Percentiles rank a stretch among this genome's conserved stretches.
phyloP scores from a whole-genome alignment of 352 stramenopile genomes.

The Phytopythium cucurbitacearum region DNA sequence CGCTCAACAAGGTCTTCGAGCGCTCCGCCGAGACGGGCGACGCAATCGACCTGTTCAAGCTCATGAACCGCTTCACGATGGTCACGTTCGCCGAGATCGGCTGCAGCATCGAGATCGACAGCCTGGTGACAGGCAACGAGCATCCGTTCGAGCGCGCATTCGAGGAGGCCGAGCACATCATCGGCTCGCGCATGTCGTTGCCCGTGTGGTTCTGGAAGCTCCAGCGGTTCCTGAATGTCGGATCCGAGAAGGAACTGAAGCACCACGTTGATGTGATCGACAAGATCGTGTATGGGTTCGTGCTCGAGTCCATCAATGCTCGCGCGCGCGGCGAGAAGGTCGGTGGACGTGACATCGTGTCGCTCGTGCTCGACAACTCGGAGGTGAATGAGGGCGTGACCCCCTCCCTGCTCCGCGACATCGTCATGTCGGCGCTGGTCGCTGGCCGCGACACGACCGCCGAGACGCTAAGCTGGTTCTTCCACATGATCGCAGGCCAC shows the following conservation, averaged over 20 bases:
- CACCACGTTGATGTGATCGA: slow-evolving; percentile 27
- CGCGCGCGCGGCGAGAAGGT: slow-evolving; percentile 1
- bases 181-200: slow-evolving; percentile 7
- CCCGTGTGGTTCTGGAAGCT: slow-evolving; percentile 33
- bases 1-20: slow-evolving; percentile 21
- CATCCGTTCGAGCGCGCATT: slow-evolving; percentile 29
- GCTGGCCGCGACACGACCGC: slow-evolving; percentile 42
- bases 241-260: slow-evolving; percentile 17
- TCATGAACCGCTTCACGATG: slow-evolving; percentile 23
- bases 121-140: slow-evolving; percentile 13
- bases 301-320: not conserved
- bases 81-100: slow-evolving; percentile 29
- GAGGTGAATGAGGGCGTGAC: slow-evolving; percentile 12
- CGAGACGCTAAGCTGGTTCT: slow-evolving; percentile 29
- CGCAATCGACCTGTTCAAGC: slow-evolving; percentile 17
- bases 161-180: slow-evolving; percentile 20
- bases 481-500: slow-evolving; percentile 29
- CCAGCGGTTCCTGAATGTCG: slow-evolving; percentile 29
- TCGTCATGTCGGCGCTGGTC: slow-evolving; percentile 48
- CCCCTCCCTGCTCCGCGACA: slow-evolving; percentile 22
- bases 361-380: slow-evolving; percentile 21
- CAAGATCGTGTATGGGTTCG: slow-evolving; percentile 16
- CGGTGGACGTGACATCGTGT: slow-evolving; percentile 19
- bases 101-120: slow-evolving; percentile 27
- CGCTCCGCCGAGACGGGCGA: not conserved